Percentiles rank a stretch among this genome's conserved stretches.
Evolutionary conservation across 495 filamentous ascomycete species (phyloP).

Genomic region (Aspergillus wentii): DNA sequence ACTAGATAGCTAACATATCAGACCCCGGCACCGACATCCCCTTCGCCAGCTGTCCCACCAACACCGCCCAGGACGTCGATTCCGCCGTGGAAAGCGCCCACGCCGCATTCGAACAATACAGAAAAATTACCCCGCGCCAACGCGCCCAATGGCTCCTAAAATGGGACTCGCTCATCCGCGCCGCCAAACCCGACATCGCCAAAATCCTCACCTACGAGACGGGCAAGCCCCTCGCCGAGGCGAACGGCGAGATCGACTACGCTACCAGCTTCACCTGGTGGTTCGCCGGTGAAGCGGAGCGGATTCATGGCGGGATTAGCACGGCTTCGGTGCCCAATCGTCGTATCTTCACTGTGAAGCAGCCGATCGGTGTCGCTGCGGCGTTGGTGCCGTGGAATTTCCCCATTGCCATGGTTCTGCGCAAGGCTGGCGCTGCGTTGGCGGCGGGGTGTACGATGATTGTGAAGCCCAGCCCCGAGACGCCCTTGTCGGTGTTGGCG

Average conservation of each 20-base stretch:
- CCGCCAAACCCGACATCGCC: constrained; percentile 50
- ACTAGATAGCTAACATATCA: constrained; percentile 12
- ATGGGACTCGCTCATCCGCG: constrained; percentile 50
- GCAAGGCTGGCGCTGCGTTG: constrained; percentile 64
- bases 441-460: constrained; percentile 70
- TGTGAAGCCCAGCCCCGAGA: constrained; percentile 37
- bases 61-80: constrained; percentile 56
- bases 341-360: constrained; percentile 66
- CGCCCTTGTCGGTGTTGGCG: constrained; percentile 52
- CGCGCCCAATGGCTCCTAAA: constrained; percentile 60
- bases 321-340: constrained; percentile 52
- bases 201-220: constrained; percentile 58
- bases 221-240: constrained; percentile 57
- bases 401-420: constrained; percentile 59
- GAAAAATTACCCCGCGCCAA: constrained; percentile 52
- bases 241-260: constrained; percentile 57
- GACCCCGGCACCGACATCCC: constrained; percentile 62
- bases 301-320: constrained; percentile 57
- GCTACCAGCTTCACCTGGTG: constrained; percentile 57
- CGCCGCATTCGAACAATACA: constrained; percentile 56
- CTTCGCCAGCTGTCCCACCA: constrained; percentile 62
- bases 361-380: constrained; percentile 62
- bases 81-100: constrained; percentile 54
- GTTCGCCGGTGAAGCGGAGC: constrained; percentile 67
- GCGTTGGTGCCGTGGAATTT: constrained; percentile 66